Conservation (phyloP, 768 basidiomycete genomes). For the Suillus fuscotomentosus region DNA sequence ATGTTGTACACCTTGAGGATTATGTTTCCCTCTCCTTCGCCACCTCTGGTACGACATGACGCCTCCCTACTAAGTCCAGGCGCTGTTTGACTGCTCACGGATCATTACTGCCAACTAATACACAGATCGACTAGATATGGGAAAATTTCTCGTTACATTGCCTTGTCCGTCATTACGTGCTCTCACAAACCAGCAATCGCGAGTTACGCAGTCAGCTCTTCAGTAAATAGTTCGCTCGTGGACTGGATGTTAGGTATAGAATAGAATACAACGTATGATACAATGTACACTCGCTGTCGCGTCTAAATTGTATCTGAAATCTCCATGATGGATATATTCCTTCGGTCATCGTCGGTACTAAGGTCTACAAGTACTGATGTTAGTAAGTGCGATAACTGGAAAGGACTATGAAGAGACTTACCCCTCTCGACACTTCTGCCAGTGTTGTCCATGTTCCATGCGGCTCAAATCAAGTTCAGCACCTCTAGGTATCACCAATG, state of each 20-base stretch:
- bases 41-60: neutral
- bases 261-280: neutral
- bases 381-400: too few relatives aligned
- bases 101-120: neutral
- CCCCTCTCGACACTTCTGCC: neutral
- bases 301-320: neutral
- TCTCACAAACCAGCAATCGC: too few relatives aligned
- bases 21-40: neutral
- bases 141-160: too few relatives aligned
- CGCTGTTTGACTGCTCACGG: neutral
- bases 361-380: too few relatives aligned
- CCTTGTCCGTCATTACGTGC: too few relatives aligned
- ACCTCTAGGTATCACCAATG: neutral
- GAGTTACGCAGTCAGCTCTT: too few relatives aligned
- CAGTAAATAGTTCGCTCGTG: too few relatives aligned
- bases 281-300: neutral
- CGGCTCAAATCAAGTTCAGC: neutral
- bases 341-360: too few relatives aligned
- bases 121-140: neutral
- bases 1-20: neutral
- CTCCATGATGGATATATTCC: neutral
- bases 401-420: neutral
- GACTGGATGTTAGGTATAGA: neutral
- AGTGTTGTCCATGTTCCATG: neutral
- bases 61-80: neutral